Base-by-base conservation (phyloP, 495 filamentous ascomycete genomes). In the Jackrogersella multiformis region DNA sequence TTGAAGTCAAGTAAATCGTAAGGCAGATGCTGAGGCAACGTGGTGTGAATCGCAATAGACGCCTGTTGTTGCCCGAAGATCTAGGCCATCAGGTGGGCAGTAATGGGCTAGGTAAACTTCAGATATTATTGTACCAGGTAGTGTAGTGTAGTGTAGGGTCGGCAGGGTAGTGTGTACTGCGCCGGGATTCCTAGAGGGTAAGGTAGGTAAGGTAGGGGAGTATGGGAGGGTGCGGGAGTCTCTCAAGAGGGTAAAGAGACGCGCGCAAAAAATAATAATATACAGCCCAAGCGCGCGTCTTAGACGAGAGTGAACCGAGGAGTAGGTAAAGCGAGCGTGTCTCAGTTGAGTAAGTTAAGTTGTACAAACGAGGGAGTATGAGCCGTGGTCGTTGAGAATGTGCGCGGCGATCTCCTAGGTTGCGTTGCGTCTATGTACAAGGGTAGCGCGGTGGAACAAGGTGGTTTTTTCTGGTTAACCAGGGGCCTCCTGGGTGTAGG, bases 261-360 rank as follows among this genome's bases (percentile, higher is more conserved):
- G 64, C 72, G 72, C 72, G 72, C 72, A 70, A 72, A 73, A 51
- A 66, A 45, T 36, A 62, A 56, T 12, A 52, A 44, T 35, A 61
- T 64, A 70, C 56, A 46, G 57, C 49, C 38, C 72, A 70, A 74
- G 70, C 66, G 72, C 72, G 72, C 72, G 72, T 72, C 69, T 74
- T 66, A 41, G 52, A 28, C 60, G 55, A 51, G 45, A 51, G 51
- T 46, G 56, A 73, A 64, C 66, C 69, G 61, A 71, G 57, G 42
- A 66, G 56, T 38, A 34, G 42, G 42, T 46, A 73, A 68, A 70
- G 69, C 70, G 69, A 70, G 56, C 54, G 70, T 74, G 70, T 69
- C 64, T 72, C 60, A 65, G 70, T 61, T 67, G 55, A 68, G 59
- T 60, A 49, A 57, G 61, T 61, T 39, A 54, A 69, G 61, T 64